Conservation (phyloP, 495 filamentous ascomycete genomes). For the Recurvomyces mirabilis region DNA sequence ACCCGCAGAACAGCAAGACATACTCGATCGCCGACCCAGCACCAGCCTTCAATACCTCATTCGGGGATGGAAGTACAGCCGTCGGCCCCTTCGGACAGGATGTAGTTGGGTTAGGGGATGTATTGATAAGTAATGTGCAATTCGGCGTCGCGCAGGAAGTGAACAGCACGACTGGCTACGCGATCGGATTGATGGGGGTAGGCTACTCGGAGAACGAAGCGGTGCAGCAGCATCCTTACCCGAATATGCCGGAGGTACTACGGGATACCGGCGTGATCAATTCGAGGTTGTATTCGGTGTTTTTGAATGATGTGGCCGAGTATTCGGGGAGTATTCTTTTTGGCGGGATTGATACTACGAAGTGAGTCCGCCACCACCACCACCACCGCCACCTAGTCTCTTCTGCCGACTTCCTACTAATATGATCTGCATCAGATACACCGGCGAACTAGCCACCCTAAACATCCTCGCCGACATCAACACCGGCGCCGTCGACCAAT, state of each 20-base stretch:
- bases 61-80: constrained; percentile 16
- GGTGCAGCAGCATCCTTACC: constrained; percentile 5
- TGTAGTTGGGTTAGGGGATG: constrained; percentile 9
- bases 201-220: constrained; percentile 14
- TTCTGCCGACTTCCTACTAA: too few species aligned
- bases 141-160: constrained; percentile 16
- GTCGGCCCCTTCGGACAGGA: constrained; percentile 12
- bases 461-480: constrained; percentile 11
- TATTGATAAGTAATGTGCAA: constrained; percentile 14
- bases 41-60: constrained; percentile 14
- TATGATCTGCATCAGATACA: too few species aligned
- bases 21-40: constrained; percentile 8
- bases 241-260: constrained; percentile 19
- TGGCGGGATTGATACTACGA: constrained; percentile 18
- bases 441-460: constrained; percentile 12
- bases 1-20: constrained; percentile 1
- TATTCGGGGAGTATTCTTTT: constrained; percentile 17
- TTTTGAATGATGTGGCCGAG: constrained; percentile 13
- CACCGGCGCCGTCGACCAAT: constrained; percentile 12
- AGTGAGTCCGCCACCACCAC: too few species aligned
- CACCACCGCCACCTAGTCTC: too few species aligned
- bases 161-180: constrained; percentile 14
- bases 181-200: constrained; percentile 13
- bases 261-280: constrained; percentile 12
- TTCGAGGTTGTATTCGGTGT: constrained; percentile 14